Percentiles rank a stretch among this genome's conserved stretches.
Conservation (phyloP, 1,284 basidiomycete genomes). For the Melampsora americana region DNA sequence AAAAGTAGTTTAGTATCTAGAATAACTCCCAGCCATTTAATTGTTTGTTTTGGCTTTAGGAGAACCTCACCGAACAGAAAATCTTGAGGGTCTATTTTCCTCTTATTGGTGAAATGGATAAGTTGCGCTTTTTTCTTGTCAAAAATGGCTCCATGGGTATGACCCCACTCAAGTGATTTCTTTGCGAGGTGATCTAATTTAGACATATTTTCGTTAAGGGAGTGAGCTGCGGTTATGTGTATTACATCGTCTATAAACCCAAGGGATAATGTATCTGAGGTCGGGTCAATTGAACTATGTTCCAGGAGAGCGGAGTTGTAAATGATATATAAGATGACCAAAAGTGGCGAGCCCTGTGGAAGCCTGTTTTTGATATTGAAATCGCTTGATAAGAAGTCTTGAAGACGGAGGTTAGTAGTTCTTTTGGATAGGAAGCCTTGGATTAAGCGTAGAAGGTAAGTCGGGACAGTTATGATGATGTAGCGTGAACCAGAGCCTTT, state of each 20-base stretch:
- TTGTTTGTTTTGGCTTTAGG: background rate
- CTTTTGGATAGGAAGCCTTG: background rate
- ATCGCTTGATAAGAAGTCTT: too few species aligned
- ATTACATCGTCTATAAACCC: slow-evolving; percentile 11
- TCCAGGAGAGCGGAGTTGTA: slow-evolving; percentile 6
- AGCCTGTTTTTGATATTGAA: too few species aligned
- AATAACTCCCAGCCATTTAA: slow-evolving; percentile 10
- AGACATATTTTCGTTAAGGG: background rate
- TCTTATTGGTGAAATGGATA: background rate
- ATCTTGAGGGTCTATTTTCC: background rate
- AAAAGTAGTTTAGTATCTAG: slow-evolving; percentile 4
- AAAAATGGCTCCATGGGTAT: background rate
- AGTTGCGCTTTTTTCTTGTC: slow-evolving; percentile 9
- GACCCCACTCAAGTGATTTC: background rate
- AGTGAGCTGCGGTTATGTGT: background rate
- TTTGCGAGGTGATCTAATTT: background rate
- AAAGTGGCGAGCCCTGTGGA: too few species aligned
- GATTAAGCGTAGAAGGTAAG: background rate
- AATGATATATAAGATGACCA: slow-evolving; percentile 1
- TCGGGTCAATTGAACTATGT: background rate
- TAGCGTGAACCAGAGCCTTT: background rate
- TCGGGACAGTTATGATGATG: background rate
- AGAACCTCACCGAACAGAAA: background rate
- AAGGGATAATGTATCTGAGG: background rate
- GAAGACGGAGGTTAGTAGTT: too few species aligned